Evolutionary conservation across 805 yeast species (phyloP).

Genomic region (Yarrowia deformans): DNA sequence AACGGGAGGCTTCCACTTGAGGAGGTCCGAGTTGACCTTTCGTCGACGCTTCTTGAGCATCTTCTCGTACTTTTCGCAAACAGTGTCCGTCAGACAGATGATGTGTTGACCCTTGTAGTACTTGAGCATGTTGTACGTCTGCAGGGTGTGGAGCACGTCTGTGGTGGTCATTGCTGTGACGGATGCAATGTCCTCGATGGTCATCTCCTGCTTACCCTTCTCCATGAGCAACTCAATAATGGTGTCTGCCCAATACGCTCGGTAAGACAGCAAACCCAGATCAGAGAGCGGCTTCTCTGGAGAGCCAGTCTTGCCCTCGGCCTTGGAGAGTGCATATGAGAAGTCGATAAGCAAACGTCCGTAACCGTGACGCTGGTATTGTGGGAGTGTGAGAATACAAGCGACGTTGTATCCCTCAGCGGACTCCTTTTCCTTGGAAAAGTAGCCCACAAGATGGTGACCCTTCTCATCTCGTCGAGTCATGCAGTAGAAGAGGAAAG

Average conservation of each 20-base stretch:
- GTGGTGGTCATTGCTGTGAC: conserved; percentile 95
- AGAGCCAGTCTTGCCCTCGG: conserved; percentile 90
- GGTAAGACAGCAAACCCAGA: conserved; percentile 87
- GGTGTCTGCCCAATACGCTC: conserved; percentile 97
- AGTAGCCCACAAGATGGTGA: conserved; percentile 95
- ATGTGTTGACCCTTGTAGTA: conserved; percentile 96
- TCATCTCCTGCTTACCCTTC: conserved; percentile 64
- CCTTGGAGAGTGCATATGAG: conserved; percentile 86
- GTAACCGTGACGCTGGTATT: conserved; percentile 93
- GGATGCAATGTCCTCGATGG: conserved; percentile 89
- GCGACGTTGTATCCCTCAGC: conserved; percentile 97
- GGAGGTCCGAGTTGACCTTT: conserved; percentile 70
- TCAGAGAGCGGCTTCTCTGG: conserved; percentile 98
- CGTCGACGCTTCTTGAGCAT: conserved; percentile 74
- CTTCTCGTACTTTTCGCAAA: conserved; percentile 76
- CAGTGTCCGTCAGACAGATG: conserved; percentile 84
- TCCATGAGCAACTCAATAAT: conserved; percentile 77
- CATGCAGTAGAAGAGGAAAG: conserved; percentile 95
- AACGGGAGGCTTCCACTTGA: conserved; percentile 94
- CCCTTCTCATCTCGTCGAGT: conserved; percentile 87
- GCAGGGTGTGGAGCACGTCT: conserved; percentile 91
- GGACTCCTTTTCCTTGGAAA: conserved; percentile 95
- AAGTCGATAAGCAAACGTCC: conserved; percentile 92
- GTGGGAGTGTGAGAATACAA: conserved; percentile 94
- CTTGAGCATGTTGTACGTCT: conserved; percentile 85